Evolutionary conservation across 306 rosid genomes (phyloP), one percentile per base, ranked within the genome.

Genomic region (Vigna radiata): DNA sequence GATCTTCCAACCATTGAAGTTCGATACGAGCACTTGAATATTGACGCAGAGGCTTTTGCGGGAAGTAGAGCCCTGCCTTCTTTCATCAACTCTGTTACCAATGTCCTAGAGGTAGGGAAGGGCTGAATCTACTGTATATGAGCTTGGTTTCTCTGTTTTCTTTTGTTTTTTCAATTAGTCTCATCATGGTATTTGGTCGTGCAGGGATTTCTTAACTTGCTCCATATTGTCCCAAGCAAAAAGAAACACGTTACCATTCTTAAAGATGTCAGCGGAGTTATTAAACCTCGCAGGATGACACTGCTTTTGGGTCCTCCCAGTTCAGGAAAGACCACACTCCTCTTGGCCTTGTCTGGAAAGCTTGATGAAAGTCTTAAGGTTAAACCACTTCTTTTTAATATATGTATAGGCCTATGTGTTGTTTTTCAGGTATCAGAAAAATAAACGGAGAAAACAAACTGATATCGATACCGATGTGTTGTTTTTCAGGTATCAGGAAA

Each of bases 291-390:
- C 2, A 85, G 96, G 94, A 86, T 94, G 96, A 94, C 98, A 37
- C 76, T 94, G 58, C 96, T 94, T 58, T 63, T 94, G 81, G 98
- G 98, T 66, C 96, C 98, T 81, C 98, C 97, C n/a, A 82, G 96
- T 39, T 86, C 97, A 15, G 97, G 98, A 21, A 94, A 91, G 85
- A 94, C 98, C 37, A 90, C 98, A 4, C 64, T 94, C 13, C 83
- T 94, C 74, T 63, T 89, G 75, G 94, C 96, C 49, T 85, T 94
- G 52, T 85, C 97, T 1, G 98, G 98, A 63, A 90, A 90, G 78
- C 91, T 89, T 41, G 96, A 87, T 52, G 44, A 80, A 17, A 84
- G 70, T 82, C 86, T 94, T 10, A 31, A 60, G 44, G 68, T 31
- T 8, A 59, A 59, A 27, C 41, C 0, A 23, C 14, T 59, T 59